A percentile compares a stretch with the other conserved stretches of the same genome.
These are phyloP conservation scores for Epichloe gansuensis DNA, from an alignment of 2,329 filamentous ascomycete species.

Conservation along the genomic window DNA sequence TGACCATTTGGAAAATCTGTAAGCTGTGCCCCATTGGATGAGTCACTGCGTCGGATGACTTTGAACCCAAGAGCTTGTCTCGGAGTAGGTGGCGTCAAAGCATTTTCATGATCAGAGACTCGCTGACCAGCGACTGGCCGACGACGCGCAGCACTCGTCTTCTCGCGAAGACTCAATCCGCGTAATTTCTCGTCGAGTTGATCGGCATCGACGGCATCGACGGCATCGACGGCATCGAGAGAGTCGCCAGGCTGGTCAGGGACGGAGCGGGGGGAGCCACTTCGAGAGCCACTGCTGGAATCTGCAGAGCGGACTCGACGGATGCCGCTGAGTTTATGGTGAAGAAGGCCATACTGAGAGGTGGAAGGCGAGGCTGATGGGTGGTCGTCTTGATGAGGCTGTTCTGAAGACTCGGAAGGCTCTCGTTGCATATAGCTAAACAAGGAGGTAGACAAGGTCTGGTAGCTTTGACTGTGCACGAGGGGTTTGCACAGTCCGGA, in stretches of 20 bases:
- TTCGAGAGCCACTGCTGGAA: slow-evolving; percentile 17
- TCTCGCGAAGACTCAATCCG: slow-evolving; percentile 34
- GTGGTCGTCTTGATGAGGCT: slow-evolving; percentile 24
- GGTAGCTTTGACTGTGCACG: slow-evolving; percentile 36
- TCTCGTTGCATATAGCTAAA: slow-evolving; percentile 53
- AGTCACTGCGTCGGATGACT: slow-evolving; percentile 35
- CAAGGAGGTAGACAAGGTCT: slow-evolving; percentile 18
- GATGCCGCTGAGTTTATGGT: slow-evolving; percentile 28
- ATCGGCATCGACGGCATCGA: slow-evolving; percentile 12
- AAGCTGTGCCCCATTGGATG: slow-evolving; percentile 30
- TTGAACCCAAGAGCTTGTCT: slow-evolving; percentile 41
- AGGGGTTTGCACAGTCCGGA: slow-evolving; percentile 36
- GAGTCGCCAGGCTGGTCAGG: slow-evolving; percentile 15
- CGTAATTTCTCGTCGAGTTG: slow-evolving; percentile 37
- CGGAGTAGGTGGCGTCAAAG: slow-evolving; percentile 33
- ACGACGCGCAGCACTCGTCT: slow-evolving; percentile 15
- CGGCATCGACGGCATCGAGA: slow-evolving; percentile 16
- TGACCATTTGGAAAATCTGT: slow-evolving; percentile 70
- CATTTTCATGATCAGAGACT: slow-evolving; percentile 49
- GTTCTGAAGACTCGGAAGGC: slow-evolving; percentile 34
- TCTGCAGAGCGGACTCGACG: slow-evolving; percentile 17
- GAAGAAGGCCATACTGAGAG: slow-evolving; percentile 45
- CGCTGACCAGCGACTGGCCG: slow-evolving; percentile 34
- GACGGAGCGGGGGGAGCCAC: slow-evolving; percentile 24
- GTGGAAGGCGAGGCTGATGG: slow-evolving; percentile 19